phyloP scores from a whole-genome alignment of 2,329 filamentous ascomycete species.

The Cytospora schulzeri region DNA sequence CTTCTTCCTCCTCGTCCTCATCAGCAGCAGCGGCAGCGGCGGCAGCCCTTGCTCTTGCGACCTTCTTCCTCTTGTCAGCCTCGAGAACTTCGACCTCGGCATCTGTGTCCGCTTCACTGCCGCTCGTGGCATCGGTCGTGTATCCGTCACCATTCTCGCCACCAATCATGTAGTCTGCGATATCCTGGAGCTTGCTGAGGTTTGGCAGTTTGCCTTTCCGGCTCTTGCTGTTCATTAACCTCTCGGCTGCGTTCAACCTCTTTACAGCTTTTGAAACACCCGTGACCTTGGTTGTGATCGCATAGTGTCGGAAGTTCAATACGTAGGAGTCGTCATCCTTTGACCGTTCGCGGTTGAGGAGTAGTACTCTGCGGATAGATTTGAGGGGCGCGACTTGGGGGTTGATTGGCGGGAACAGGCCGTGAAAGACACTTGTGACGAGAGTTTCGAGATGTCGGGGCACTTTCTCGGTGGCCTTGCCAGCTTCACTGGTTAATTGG shows the following conservation, averaged over 20 bases:
- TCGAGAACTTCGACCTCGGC: constrained; percentile 87
- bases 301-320: constrained; percentile 88
- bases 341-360: constrained; percentile 78
- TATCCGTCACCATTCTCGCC: constrained; percentile 78
- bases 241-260: constrained; percentile 82
- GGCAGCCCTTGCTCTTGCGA: constrained; percentile 52
- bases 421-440: constrained; percentile 92
- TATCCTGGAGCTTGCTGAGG: constrained; percentile 86
- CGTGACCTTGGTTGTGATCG: constrained; percentile 86
- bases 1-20: constrained; percentile 48
- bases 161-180: constrained; percentile 91
- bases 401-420: constrained; percentile 92
- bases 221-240: constrained; percentile 64
- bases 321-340: constrained; percentile 69
- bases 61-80: constrained; percentile 63
- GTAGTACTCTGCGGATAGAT: constrained; percentile 87
- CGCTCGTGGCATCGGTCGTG: constrained; percentile 80
- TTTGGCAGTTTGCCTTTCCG: constrained; percentile 80
- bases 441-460: constrained; percentile 93
- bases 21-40: constrained; percentile 47
- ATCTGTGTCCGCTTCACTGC: constrained; percentile 91
- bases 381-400: constrained; percentile 86
- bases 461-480: constrained; percentile 67
- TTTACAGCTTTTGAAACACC: constrained; percentile 83
- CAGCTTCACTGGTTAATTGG: constrained; percentile 75